Base-by-base conservation (phyloP, 2,329 filamentous ascomycete species). In the Nemania abortiva region DNA sequence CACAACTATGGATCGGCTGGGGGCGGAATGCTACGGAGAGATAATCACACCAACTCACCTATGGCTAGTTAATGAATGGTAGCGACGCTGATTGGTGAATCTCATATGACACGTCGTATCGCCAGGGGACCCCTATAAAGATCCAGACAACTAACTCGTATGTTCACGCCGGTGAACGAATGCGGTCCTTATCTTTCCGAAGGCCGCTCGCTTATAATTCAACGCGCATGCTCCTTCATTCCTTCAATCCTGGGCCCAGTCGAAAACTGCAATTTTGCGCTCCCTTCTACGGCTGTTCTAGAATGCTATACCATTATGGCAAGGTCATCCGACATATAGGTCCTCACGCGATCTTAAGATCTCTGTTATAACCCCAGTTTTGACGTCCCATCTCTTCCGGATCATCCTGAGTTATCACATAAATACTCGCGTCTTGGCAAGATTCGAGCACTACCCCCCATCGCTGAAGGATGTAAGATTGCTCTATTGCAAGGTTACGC, bases 221-320 rank as follows among this genome's bases (percentile, higher is more conserved):
- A 68, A 31, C 55, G 50, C 31, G 62, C 62, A 57, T 65, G 52
- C 57, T 70, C 67, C 67, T 70, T 70, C 67, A 67, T 66, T 70
- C 67, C 64, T 70, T 70, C 63, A 66, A 66, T 66, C 67, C 67
- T 69, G 57, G 62, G 54, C n/a, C 42, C 29, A 55, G 58, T 49
- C 59, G 20, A 39, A 49, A 57, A 27, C 53, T 58, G 45, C 22
- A 20, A n/a, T 50, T 34, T 55, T n/a, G 24, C 66, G 29, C 11
- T 6, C 24, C 4, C 39, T 63, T 60, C 59, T 42, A 9, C 29
- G 1, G 31, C 24, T 49, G 58, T 24, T 70, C 67, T 64, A 64
- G 67, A 70, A 63, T 50, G 49, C 37, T 56, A 22, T 20, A 47
- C 42, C 52, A n/a, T 58, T 49, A 45, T 52, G 3, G 56, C 55